Evolutionary conservation across 768 basidiomycete genomes (phyloP).

Genomic region (Suillus ampliporus): DNA sequence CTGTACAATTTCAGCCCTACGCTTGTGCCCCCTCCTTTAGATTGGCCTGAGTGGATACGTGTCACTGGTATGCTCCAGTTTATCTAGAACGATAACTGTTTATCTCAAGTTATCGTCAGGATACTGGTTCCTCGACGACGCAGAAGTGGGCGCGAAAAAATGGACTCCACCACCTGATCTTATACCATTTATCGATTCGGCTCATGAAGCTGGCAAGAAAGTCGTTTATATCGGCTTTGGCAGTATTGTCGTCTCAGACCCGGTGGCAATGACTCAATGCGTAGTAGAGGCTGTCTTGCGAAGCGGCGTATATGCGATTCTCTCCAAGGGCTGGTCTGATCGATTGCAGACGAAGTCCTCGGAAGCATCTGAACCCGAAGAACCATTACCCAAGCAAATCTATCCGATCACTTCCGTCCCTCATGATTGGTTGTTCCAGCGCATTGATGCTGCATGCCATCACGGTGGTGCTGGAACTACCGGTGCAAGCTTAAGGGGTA

Average conservation of each 20-base stretch:
- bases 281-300: conserved; percentile 87
- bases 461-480: conserved; percentile 98
- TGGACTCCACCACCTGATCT: conserved; percentile 88
- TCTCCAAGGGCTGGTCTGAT: conserved; percentile 99
- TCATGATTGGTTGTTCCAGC: conserved; percentile 94
- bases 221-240: conserved; percentile 98
- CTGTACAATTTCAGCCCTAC: conserved; percentile 95
- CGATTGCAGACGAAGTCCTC: conserved; percentile 71
- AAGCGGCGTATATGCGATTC: conserved; percentile 89
- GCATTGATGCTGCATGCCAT: conserved; percentile 96
- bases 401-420: conserved; percentile 87
- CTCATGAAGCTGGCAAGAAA: conserved; percentile 79
- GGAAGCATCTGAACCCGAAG: conserved; percentile 66
- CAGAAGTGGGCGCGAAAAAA: conserved; percentile 86
- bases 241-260: conserved; percentile 96
- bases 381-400: conserved; percentile 78
- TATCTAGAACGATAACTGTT: conserved; percentile 12
- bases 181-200: conserved; percentile 80
- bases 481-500: conserved; percentile 91
- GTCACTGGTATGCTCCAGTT: conserved; percentile 66
- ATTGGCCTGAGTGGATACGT: conserved; percentile 99
- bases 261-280: conserved; percentile 87
- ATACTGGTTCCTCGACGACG: conserved; percentile 97
- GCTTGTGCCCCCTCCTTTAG: conserved; percentile 90
- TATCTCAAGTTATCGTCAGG: conserved; percentile 49